These are phyloP conservation scores for Hordeum marinum DNA, from an alignment of 176 grass and related monocot genomes.

Conservation along the genomic window DNA sequence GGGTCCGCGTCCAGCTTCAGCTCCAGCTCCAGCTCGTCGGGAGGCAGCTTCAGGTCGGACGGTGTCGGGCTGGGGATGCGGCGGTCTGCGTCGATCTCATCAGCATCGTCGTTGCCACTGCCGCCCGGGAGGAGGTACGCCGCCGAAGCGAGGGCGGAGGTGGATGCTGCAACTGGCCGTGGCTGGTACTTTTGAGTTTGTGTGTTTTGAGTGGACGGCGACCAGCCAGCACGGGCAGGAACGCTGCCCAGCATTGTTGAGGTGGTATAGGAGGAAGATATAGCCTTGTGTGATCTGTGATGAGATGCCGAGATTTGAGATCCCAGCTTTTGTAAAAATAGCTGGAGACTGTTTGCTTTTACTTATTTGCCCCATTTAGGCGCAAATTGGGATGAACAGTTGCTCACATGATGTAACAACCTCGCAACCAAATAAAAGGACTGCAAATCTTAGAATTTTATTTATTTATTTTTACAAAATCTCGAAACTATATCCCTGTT, in stretches of 20 bases:
- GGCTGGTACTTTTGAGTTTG: constrained; percentile 41
- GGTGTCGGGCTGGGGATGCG: not conserved
- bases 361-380: too few relatives aligned
- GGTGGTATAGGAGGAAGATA: not conserved
- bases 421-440: too few relatives aligned
- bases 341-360: constrained; percentile 23
- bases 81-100: constrained; percentile 28
- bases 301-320: not conserved
- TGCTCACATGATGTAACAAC: too few relatives aligned
- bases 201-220: not conserved
- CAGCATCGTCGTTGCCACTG: constrained; percentile 31
- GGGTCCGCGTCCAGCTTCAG: not conserved
- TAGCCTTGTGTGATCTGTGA: not conserved
- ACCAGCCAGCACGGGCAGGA: not conserved
- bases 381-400: too few relatives aligned
- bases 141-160: constrained; percentile 28
- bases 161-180: constrained; percentile 22
- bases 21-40: constrained; percentile 27
- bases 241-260: not conserved
- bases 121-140: constrained; percentile 27
- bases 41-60: constrained; percentile 28
- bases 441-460: too few relatives aligned
- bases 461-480: too few relatives aligned
- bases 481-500: too few relatives aligned
- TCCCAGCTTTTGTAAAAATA: constrained; percentile 1